Evolutionary conservation across 306 rosid species (phyloP).

Genomic region (Pachyrhizus erosus): DNA sequence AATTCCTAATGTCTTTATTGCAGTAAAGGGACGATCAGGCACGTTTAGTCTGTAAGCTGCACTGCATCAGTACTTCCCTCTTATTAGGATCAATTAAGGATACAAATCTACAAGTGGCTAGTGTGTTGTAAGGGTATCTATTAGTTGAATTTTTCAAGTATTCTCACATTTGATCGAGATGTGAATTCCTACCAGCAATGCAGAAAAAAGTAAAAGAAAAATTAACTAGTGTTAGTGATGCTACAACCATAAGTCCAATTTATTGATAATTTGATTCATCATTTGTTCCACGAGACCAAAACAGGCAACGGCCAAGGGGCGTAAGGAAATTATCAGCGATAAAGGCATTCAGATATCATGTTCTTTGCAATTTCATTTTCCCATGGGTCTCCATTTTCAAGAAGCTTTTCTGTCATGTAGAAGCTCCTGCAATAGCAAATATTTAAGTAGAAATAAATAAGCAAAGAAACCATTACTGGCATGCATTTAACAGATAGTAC

Average conservation of each 20-base stretch:
- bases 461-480: neutral
- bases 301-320: neutral
- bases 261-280: neutral
- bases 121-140: no score
- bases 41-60: no score
- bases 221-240: no score
- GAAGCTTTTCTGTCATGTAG: constrained; percentile 97
- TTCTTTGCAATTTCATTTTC: constrained; percentile 97
- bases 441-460: neutral
- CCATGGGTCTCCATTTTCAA: constrained; percentile 98
- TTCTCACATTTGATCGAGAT: no score
- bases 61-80: no score
- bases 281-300: neutral
- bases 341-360: constrained; percentile 85
- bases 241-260: neutral
- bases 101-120: no score
- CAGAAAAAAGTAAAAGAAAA: no score
- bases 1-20: no score
- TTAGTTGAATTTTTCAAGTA: no score
- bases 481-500: neutral
- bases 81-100: no score
- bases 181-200: neutral
- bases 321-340: neutral
- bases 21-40: no score
- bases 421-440: constrained; percentile 73